A percentile compares a stretch with the other conserved stretches of the same genome.
Conservation (phyloP, 495 filamentous ascomycete genomes). For the Hypoxylon fuscum region DNA sequence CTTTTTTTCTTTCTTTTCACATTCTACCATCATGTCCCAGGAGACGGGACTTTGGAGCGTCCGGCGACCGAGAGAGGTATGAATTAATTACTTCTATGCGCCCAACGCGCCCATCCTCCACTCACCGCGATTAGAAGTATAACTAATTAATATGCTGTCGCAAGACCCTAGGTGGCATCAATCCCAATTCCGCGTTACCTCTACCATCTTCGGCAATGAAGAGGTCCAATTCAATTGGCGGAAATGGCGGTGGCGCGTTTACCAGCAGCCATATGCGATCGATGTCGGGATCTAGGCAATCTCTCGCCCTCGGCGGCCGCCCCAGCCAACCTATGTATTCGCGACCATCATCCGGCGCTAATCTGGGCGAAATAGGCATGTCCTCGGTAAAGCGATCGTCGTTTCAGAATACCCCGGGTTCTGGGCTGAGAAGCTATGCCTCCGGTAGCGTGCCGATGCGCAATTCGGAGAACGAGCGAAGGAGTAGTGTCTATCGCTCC, state of each 20-base stretch:
- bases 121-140: conserved; percentile 23
- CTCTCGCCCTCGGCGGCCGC: conserved; percentile 75
- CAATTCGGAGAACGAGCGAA: conserved; percentile 67
- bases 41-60: conserved; percentile 79
- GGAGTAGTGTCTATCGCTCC: conserved; percentile 87
- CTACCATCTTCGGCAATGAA: conserved; percentile 96
- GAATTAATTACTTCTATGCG: conserved; percentile 35
- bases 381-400: conserved; percentile 89
- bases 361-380: conserved; percentile 77
- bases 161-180: conserved; percentile 81
- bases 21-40: conserved; percentile 69
- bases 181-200: conserved; percentile 81
- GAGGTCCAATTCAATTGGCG: conserved; percentile 84
- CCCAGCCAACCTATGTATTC: conserved; percentile 86
- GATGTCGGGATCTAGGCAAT: conserved; percentile 83
- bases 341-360: conserved; percentile 80
- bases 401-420: conserved; percentile 77
- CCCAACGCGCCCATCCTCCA: conserved; percentile 24
- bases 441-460: conserved; percentile 52
- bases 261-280: conserved; percentile 79
- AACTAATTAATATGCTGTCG: conserved; percentile 26
- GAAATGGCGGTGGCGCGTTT: conserved; percentile 66
- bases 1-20: background rate
- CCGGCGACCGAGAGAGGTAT: conserved; percentile 76
- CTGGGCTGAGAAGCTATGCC: conserved; percentile 58